Conservation (phyloP, 495 filamentous ascomycete species). For the Lichenothelia convexa region DNA sequence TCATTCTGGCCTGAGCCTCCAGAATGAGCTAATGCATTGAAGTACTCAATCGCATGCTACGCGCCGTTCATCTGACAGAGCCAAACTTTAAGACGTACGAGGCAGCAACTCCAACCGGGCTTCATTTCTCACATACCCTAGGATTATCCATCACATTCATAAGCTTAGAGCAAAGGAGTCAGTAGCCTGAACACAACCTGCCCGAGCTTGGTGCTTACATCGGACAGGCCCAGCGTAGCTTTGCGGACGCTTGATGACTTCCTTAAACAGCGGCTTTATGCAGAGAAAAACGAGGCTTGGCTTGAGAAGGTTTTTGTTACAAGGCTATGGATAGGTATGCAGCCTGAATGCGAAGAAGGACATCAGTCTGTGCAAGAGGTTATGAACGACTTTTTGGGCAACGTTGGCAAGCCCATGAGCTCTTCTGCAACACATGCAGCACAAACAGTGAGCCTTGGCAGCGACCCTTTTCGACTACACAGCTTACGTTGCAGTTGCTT, state of each 20-base stretch:
- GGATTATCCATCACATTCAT: slow-evolving; percentile 48
- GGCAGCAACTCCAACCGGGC: neutral
- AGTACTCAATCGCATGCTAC: slow-evolving; percentile 31
- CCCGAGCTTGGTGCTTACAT: slow-evolving; percentile 4
- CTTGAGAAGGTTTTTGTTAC: slow-evolving; percentile 45
- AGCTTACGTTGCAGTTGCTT: slow-evolving; percentile 32
- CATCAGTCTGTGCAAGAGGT: neutral
- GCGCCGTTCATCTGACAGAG: slow-evolving; percentile 36
- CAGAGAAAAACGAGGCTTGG: slow-evolving; percentile 30
- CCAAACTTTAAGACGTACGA: slow-evolving; percentile 40
- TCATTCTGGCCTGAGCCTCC: neutral
- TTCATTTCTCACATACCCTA: slow-evolving; percentile 7
- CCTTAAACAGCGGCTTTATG: slow-evolving; percentile 27
- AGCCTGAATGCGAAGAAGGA: no score
- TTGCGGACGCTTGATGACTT: slow-evolving; percentile 42
- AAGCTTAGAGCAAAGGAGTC: slow-evolving; percentile 32
- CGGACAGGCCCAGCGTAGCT: slow-evolving; percentile 23
- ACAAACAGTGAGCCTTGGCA: slow-evolving; percentile 56
- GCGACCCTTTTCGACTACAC: slow-evolving; percentile 8
- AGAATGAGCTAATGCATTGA: neutral
- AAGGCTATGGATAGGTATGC: slow-evolving; percentile 30
- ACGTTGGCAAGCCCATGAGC: slow-evolving; percentile 16
- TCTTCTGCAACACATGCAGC: slow-evolving; percentile 46
- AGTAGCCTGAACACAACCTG: slow-evolving; percentile 12
- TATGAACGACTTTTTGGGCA: neutral